Evolutionary conservation across 306 rosid genomes (phyloP), one percentile per base, ranked within the genome.

Genomic region (Phaseolus lunatus): DNA sequence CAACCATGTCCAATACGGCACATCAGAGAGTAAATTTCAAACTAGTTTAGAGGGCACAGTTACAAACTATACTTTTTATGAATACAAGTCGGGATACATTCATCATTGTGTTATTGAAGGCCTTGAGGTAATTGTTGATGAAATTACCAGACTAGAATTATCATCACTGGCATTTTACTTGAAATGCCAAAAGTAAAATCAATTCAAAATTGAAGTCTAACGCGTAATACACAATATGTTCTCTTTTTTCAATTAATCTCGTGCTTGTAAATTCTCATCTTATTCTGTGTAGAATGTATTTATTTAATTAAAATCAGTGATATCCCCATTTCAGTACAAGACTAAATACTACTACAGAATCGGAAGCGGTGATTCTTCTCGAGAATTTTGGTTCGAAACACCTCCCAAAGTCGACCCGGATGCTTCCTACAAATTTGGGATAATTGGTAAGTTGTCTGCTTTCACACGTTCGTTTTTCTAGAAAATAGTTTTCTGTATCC

Each of bases 321-420:
- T 77, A 43, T 72, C 75, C 69, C 69, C 58, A 29, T 88, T 87
- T 77, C 97, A 96, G 99, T 70, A 86, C 63, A 73, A 83, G 58
- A 91, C 93, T 78, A 91, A 89, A 86, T 92, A 96, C 84, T 92
- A 89, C 83, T 96, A 96, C 86, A 89, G 82, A 85, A 73, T 96
- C 71, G 99, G 98, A 70, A 91, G 82, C 47, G 93, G 90, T 37
- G 93, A 87, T 76, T 91, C 98, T 81, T 83, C 97, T 81, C 90
- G 99, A 78, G 88, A 88, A 78, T 92, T 96, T 88, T 92, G 91
- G 94, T 92, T 92, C 53, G 76, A 80, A 70, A 89, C 99, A 58
- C 96, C 99, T 66, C 97, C 98, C 16, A 53, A 82, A 73, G 83
- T 92, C 76, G 86, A 73, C 53, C 92, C 91, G 67, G 96, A 96